Percentiles rank a stretch among this genome's conserved stretches.
Conservation (phyloP, 2,329 filamentous ascomycete species). For the Monilinia fructigena region DNA sequence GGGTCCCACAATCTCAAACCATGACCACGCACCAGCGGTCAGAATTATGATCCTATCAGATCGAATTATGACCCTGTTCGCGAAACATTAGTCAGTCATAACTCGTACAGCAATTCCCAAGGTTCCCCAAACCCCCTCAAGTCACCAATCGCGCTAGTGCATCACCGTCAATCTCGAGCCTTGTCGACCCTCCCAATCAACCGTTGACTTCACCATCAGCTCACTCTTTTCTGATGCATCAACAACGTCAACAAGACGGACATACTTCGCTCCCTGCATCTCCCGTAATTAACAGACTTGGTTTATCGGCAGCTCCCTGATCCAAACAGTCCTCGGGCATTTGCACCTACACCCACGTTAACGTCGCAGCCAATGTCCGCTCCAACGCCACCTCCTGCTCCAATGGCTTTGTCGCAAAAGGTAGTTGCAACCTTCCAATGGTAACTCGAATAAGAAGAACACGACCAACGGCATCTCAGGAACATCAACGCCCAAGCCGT, state of each 20-base stretch:
- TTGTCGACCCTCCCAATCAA: slow-evolving; percentile 68
- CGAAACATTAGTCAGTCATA: slow-evolving; percentile 54
- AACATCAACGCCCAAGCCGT: slow-evolving; percentile 51
- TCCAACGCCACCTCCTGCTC: slow-evolving; percentile 13
- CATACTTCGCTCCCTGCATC: slow-evolving; percentile 37
- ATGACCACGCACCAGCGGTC: slow-evolving; percentile 65
- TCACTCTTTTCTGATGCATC: slow-evolving; percentile 41
- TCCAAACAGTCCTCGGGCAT: slow-evolving; percentile 5
- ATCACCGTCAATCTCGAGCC: slow-evolving; percentile 86
- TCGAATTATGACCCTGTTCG: slow-evolving; percentile 66
- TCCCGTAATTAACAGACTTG: slow-evolving; percentile 35
- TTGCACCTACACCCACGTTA: slow-evolving; percentile 17
- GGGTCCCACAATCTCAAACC: slow-evolving; percentile 42
- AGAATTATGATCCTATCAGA: slow-evolving; percentile 87
- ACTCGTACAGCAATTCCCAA: slow-evolving; percentile 47
- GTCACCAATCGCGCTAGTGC: slow-evolving; percentile 71
- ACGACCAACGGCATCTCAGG: slow-evolving; percentile 49
- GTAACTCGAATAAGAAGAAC: slow-evolving; percentile 40
- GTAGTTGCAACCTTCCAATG: neutral
- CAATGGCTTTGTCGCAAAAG: slow-evolving; percentile 18
- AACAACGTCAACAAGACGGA: slow-evolving; percentile 32
- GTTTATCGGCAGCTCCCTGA: slow-evolving; percentile 28
- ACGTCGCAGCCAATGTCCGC: slow-evolving; percentile 13
- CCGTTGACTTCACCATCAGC: slow-evolving; percentile 37
- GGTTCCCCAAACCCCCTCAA: slow-evolving; percentile 47